phyloP scores from a whole-genome alignment of 768 basidiomycete genomes.

The Hygrocybe coccinea region DNA sequence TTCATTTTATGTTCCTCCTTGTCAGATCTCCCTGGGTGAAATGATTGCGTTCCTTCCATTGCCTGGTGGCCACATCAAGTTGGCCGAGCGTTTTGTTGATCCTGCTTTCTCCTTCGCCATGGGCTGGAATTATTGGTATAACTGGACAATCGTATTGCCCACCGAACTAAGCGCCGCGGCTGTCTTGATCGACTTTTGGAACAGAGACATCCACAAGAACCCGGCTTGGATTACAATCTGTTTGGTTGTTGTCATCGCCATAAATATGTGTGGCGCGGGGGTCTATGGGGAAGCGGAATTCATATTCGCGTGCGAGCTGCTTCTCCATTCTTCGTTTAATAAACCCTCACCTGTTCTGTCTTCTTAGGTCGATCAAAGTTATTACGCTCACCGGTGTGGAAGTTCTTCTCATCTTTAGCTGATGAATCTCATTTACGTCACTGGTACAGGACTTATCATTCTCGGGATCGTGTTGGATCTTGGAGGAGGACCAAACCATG shows the following conservation, averaged over 20 bases:
- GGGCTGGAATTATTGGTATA: constrained; percentile 51
- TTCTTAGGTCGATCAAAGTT: constrained; percentile 75
- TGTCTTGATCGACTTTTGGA: constrained; percentile 75
- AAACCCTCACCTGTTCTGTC: not conserved
- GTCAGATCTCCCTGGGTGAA: constrained; percentile 48
- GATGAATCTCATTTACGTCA: constrained; percentile 34
- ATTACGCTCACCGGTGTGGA: constrained; percentile 52
- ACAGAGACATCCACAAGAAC: constrained; percentile 43
- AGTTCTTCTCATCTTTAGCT: not conserved
- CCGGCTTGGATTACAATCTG: constrained; percentile 80
- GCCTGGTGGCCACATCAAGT: constrained; percentile 73
- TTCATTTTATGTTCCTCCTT: not conserved
- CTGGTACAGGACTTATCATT: constrained; percentile 67
- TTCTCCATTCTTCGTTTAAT: constrained; percentile 6
- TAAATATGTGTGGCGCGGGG: constrained; percentile 72
- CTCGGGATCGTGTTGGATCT: constrained; percentile 75
- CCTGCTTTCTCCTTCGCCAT: constrained; percentile 44
- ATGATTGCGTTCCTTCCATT: constrained; percentile 66
- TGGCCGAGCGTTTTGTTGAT: constrained; percentile 79
- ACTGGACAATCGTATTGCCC: constrained; percentile 63
- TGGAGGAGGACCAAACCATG: constrained; percentile 43
- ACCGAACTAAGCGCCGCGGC: constrained; percentile 73
- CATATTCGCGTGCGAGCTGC: constrained; percentile 65
- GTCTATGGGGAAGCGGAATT: constrained; percentile 86
- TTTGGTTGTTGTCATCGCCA: constrained; percentile 66